A percentile compares a stretch with the other conserved stretches of the same genome.
Evolutionary conservation across 371 early-diverging fungal genomes (phyloP).

Genomic region (Mortierella sp.): DNA sequence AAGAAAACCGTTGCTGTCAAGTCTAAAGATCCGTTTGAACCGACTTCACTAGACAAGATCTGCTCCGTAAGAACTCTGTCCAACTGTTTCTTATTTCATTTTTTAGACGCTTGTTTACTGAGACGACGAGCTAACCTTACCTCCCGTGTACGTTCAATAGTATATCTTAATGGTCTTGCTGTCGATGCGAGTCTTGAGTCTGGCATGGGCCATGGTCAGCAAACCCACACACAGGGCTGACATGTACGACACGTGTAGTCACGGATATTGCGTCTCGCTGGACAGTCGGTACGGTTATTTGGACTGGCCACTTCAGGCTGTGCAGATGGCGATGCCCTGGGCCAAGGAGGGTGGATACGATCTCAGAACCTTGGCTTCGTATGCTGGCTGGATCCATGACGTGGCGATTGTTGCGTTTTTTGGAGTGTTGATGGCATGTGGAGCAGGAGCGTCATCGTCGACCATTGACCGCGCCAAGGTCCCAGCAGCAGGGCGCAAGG

Average conservation of each 20-base stretch:
- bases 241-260: background rate
- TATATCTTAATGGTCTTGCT: conserved; percentile 20
- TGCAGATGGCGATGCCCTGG: conserved; percentile 17
- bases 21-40: conserved; percentile 36
- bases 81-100: background rate
- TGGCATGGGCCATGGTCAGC: conserved; percentile 13
- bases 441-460: conserved; percentile 24
- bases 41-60: conserved; percentile 20
- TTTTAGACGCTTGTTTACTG: no score
- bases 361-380: background rate
- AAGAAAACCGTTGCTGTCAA: background rate
- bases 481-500: background rate
- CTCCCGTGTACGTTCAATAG: conserved; percentile 16
- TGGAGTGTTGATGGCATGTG: conserved; percentile 22
- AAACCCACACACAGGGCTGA: background rate
- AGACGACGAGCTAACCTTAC: background rate
- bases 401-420: conserved; percentile 12
- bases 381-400: conserved; percentile 37
- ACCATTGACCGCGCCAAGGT: background rate
- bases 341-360: conserved; percentile 1
- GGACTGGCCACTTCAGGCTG: conserved; percentile 29
- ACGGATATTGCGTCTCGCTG: background rate
- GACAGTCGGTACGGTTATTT: background rate
- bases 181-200: conserved; percentile 19
- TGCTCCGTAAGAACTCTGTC: conserved; percentile 28